Conservation (phyloP, 495 filamentous ascomycete species). For the Melanomma pulvis-pyrius region DNA sequence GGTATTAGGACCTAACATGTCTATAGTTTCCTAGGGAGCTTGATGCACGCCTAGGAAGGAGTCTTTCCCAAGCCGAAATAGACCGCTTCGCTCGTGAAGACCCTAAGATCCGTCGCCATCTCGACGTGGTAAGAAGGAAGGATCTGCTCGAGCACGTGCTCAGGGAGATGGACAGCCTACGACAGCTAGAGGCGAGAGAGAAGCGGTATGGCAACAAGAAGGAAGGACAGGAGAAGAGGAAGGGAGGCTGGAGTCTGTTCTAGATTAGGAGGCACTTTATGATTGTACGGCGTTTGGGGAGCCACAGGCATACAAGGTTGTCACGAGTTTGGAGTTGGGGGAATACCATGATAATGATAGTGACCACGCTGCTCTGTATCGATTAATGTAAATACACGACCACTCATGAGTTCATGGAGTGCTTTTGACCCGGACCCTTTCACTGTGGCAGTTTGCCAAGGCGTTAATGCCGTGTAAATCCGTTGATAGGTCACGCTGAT, state of each 20-base stretch:
- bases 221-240: constrained; percentile 31
- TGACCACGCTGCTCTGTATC: constrained; percentile 21
- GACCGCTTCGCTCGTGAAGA: constrained; percentile 93
- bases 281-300: constrained; percentile 18
- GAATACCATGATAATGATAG: constrained; percentile 15
- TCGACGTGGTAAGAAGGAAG: constrained; percentile 89
- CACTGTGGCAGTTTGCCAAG: neutral
- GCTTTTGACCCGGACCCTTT: no score
- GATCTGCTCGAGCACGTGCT: constrained; percentile 90
- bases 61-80: constrained; percentile 74
- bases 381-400: constrained; percentile 8
- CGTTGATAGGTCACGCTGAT: neutral
- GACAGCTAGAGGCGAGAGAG: constrained; percentile 65
- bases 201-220: constrained; percentile 37
- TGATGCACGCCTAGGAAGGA: constrained; percentile 80
- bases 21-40: constrained; percentile 82
- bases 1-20: constrained; percentile 2
- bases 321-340: neutral
- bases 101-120: constrained; percentile 79
- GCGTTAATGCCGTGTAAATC: constrained; percentile 1
- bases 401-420: constrained; percentile 12
- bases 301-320: constrained; percentile 14
- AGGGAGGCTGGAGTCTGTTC: constrained; percentile 44
- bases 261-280: constrained; percentile 24
- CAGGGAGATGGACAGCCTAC: constrained; percentile 88